Evolutionary conservation across 768 basidiomycete genomes (phyloP).

Genomic region (Russula ochroleuca): DNA sequence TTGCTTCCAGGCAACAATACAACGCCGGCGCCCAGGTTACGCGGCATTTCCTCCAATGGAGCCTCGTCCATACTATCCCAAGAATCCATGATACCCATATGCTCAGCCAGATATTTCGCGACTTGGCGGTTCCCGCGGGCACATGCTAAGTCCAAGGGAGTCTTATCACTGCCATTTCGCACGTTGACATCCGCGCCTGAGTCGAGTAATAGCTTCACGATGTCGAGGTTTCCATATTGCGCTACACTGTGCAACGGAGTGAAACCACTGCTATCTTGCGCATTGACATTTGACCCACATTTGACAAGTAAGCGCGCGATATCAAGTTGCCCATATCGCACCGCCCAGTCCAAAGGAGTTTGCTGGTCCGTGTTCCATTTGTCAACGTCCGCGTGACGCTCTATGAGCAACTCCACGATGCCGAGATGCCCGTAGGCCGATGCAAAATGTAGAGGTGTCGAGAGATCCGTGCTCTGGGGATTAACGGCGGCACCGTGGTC

Average conservation of each 20-base stretch:
- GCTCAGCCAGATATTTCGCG: background rate
- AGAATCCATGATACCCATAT: background rate
- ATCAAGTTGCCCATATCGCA: background rate
- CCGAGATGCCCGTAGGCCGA: background rate
- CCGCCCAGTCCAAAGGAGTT: background rate
- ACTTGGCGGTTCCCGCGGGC: background rate
- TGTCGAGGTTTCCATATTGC: too few relatives aligned
- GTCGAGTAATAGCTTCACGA: too few relatives aligned
- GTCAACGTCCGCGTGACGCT: background rate
- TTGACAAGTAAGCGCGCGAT: background rate
- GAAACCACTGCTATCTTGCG: too few relatives aligned
- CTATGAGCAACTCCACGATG: background rate
- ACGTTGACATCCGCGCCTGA: too few relatives aligned
- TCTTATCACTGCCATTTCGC: background rate
- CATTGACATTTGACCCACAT: background rate
- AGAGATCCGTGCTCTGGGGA: too few relatives aligned
- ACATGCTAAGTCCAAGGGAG: background rate
- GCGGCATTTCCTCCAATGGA: too few relatives aligned
- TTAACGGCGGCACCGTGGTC: background rate
- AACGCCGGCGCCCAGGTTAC: too few relatives aligned
- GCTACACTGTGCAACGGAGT: too few relatives aligned
- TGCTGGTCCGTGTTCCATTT: background rate
- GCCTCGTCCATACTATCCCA: too few relatives aligned
- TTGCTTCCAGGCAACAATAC: background rate
- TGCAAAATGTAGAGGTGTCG: background rate